Percentiles rank a stretch among this genome's conserved stretches.
Conservation (phyloP, 495 filamentous ascomycete genomes). For the Xylaria flabelliformis region DNA sequence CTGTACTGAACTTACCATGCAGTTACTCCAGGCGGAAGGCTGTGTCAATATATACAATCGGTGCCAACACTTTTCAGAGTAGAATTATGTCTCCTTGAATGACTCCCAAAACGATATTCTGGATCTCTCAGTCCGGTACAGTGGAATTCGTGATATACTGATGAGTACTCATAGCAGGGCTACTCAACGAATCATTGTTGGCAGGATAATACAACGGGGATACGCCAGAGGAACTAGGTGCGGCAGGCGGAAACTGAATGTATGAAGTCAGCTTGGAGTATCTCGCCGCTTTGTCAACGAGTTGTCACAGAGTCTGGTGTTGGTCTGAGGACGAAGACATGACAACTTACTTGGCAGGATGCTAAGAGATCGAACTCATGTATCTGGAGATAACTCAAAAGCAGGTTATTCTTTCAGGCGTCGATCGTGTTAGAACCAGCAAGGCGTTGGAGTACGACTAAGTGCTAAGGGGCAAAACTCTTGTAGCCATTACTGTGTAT, state of each 20-base stretch:
- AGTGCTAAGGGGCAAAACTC: background rate
- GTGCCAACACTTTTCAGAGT: background rate
- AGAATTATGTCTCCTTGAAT: background rate
- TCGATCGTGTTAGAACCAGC: background rate
- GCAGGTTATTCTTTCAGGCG: background rate
- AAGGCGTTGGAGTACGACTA: background rate
- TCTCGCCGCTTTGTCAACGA: background rate
- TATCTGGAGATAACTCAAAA: background rate
- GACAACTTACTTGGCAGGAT: background rate
- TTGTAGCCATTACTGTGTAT: background rate
- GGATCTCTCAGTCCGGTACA: background rate
- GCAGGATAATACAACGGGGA: background rate
- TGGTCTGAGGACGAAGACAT: background rate
- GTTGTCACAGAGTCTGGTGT: background rate
- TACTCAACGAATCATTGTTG: background rate
- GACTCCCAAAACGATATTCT: background rate
- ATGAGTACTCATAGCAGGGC: background rate
- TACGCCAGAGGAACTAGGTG: background rate
- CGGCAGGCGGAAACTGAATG: background rate
- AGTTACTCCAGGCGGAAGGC: background rate
- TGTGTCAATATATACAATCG: background rate
- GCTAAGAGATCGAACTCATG: background rate
- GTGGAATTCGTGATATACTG: background rate
- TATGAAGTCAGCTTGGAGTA: background rate
- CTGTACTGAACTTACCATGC: background rate